These are phyloP conservation scores for Aspergillus ostianus DNA, from an alignment of 495 filamentous ascomycete species.

Conservation along the genomic window DNA sequence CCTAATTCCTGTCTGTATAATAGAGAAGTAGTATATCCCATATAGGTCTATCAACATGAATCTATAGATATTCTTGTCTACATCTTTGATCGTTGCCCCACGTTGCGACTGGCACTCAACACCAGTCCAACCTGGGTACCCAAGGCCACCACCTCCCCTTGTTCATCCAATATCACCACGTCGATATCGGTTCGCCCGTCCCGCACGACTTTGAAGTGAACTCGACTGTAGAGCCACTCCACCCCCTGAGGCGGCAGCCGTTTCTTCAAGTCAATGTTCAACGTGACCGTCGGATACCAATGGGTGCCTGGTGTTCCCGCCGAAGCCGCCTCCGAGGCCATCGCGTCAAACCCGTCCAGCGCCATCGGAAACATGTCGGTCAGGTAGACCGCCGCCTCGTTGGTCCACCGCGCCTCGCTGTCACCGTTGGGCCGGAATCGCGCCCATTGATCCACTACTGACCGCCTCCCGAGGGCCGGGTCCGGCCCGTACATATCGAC, in stretches of 20 bases:
- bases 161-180: conserved; percentile 57
- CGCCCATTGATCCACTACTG: conserved; percentile 68
- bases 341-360: conserved; percentile 44
- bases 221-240: conserved; percentile 63
- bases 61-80: conserved; percentile 26
- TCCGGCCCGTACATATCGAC: conserved; percentile 56
- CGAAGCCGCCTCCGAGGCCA: conserved; percentile 22
- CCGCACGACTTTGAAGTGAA: conserved; percentile 55
- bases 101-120: conserved; percentile 53
- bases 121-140: conserved; percentile 63
- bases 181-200: conserved; percentile 66
- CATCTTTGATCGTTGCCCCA: conserved; percentile 38
- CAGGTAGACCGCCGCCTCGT: conserved; percentile 56
- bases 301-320: conserved; percentile 33
- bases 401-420: conserved; percentile 51
- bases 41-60: conserved; percentile 4
- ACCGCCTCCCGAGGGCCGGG: conserved; percentile 24
- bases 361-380: conserved; percentile 64
- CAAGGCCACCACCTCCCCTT: conserved; percentile 58
- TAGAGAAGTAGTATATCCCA: conserved; percentile 8
- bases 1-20: background rate
- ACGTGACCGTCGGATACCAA: conserved; percentile 79
- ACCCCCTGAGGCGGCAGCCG: conserved; percentile 55
- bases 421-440: conserved; percentile 40
- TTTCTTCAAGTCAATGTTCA: conserved; percentile 69